Base-by-base conservation (phyloP, 2,329 filamentous ascomycete genomes). In the Fusarium aywerte region DNA sequence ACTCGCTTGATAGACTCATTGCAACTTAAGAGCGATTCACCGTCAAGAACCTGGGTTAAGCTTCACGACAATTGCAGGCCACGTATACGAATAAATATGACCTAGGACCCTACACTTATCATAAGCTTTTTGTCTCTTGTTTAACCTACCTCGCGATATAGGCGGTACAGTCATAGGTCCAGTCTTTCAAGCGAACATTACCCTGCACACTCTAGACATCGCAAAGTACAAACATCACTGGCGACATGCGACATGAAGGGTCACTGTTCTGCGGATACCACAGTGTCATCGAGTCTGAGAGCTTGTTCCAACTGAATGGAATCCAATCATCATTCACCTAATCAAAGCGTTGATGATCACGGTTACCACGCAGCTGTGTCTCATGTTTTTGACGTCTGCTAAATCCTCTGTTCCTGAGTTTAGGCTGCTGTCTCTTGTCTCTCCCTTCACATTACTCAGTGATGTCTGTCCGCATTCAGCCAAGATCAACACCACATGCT, bases 371-470 rank as follows among this genome's bases (percentile, higher is more conserved):
- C 27, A n/a, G 13, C 29, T 53, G 16, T 33, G 9, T 43, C 29
- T 35, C 40, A 20, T 5, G 1, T 44, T 33, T 10, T n/a, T 27
- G 13, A 45, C 5, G 16, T 33, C n/a, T 52, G 12, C n/a, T 27
- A 33, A 7, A 31, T 25, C 7, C 38, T 53, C 39, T 21, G 33
- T 58, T 50, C 38, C 51, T 63, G 58, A 44, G 8, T 33, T 39
- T 50, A 20, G 9, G 23, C 32, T n/a, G 23, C 32, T n/a, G 27
- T n/a, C 33, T 29, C n/a, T 58, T 29, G 15, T 12, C 18, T 4
- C 25, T 12, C 15, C 13, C 31, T 32, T 49, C 6, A 25, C 39
- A 33, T n/a, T 15, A 40, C 50, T 39, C 21, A 21, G 12, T 23
- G 13, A 36, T 45, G n/a, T 15, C 16, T 39, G 11, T 43, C 21